phyloP scores from a whole-genome alignment of 768 basidiomycete genomes.

The Tubosaeta sp. region DNA sequence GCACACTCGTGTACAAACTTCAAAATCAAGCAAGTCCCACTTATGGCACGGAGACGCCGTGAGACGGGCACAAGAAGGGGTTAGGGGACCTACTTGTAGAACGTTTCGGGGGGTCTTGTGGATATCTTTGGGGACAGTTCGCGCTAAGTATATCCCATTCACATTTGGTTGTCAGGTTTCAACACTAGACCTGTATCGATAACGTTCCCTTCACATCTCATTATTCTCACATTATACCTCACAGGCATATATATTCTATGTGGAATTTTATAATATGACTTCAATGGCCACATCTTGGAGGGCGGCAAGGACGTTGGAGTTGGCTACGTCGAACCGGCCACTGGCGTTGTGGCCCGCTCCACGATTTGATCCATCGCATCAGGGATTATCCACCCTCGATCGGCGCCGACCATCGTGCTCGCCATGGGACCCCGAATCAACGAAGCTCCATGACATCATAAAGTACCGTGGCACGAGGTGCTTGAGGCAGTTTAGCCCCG shows the following conservation, averaged over 20 bases:
- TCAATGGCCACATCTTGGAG: not conserved
- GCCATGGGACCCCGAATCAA: too few species aligned
- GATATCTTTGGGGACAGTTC: not conserved
- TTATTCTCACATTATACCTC: not conserved
- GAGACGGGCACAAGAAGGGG: not conserved
- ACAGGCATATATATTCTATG: not conserved
- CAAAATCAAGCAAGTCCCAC: not conserved
- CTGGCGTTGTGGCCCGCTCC: not conserved
- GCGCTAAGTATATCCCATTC: not conserved
- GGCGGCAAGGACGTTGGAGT: not conserved
- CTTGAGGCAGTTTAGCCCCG: too few species aligned
- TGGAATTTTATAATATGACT: not conserved
- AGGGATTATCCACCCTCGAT: not conserved
- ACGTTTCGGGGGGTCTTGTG: not conserved
- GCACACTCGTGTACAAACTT: not conserved
- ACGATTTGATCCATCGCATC: not conserved
- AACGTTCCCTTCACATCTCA: not conserved
- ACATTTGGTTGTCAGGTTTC: not conserved
- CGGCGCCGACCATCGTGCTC: too few species aligned
- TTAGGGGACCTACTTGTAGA: not conserved
- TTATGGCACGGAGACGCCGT: not conserved
- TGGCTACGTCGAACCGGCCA: not conserved
- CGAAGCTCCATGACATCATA: too few species aligned
- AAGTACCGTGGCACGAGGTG: too few species aligned
- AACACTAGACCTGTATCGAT: not conserved